phyloP scores from a whole-genome alignment of 495 filamentous ascomycete species.

The Neurospora intermedia region DNA sequence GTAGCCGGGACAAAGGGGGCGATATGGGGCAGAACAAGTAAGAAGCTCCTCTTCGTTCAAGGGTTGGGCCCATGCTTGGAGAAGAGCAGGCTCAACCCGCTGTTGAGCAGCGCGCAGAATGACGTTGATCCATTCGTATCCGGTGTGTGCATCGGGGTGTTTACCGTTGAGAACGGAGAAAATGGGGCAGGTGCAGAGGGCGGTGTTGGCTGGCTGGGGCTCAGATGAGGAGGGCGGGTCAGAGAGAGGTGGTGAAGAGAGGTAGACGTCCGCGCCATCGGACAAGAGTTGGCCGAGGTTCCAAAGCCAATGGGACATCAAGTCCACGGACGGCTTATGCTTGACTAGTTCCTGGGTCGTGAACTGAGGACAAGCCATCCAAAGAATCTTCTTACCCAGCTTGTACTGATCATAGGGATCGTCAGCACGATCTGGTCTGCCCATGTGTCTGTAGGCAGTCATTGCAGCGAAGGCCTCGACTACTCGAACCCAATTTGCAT shows the following conservation, averaged over 20 bases:
- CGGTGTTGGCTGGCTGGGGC: background rate
- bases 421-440: background rate
- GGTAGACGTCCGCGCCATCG: background rate
- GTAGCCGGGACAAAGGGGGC: background rate
- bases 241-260: background rate
- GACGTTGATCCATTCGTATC: background rate
- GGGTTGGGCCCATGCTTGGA: background rate
- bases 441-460: background rate
- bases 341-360: background rate
- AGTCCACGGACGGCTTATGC: background rate
- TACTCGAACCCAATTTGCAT: background rate
- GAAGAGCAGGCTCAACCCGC: background rate
- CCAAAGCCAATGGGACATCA: background rate
- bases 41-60: background rate
- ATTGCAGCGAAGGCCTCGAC: background rate
- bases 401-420: background rate
- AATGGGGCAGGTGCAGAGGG: background rate
- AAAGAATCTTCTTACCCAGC: background rate
- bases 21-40: background rate
- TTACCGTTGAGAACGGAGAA: background rate
- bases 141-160: background rate
- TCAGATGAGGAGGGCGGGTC: no score
- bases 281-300: background rate
- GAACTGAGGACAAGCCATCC: background rate
- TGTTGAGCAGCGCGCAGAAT: background rate